Conservation (phyloP, 2,329 filamentous ascomycete species). For the Exophiala viscosa region DNA sequence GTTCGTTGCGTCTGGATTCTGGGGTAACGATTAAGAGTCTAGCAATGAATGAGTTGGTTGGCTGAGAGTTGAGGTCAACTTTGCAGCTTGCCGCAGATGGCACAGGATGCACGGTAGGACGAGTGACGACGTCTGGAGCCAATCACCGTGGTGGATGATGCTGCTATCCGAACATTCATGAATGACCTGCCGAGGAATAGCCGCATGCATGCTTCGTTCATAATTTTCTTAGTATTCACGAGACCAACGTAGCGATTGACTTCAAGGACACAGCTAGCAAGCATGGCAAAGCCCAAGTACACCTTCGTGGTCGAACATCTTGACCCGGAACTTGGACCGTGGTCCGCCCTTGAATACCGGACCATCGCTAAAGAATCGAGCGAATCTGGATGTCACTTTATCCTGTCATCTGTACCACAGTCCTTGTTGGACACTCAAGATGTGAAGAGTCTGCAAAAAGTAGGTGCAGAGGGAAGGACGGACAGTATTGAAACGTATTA, state of each 20-base stretch:
- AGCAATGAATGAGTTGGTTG: neutral
- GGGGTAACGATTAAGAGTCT: neutral
- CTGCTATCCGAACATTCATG: no score
- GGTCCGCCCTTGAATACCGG: slow-evolving; percentile 91
- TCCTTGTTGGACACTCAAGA: slow-evolving; percentile 58
- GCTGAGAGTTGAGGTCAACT: neutral
- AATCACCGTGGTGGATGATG: neutral
- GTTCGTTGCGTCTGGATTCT: neutral
- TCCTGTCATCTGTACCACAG: slow-evolving; percentile 74
- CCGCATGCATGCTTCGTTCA: no score
- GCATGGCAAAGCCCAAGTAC: slow-evolving; percentile 44
- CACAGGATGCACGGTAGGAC: neutral
- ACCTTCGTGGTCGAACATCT: slow-evolving; percentile 96
- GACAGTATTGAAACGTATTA: slow-evolving; percentile 82
- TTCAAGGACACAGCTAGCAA: slow-evolving; percentile 15
- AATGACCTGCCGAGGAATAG: no score
- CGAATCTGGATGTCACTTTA: slow-evolving; percentile 64
- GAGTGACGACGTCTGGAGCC: neutral
- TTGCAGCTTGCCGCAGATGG: neutral
- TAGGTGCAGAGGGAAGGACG: slow-evolving; percentile 66
- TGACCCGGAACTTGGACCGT: slow-evolving; percentile 86
- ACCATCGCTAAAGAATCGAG: slow-evolving; percentile 80
- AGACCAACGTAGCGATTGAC: neutral
- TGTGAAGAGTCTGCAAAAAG: slow-evolving; percentile 57
- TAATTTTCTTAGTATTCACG: no score